Evolutionary conservation across 1,284 basidiomycete genomes (phyloP), one percentile per base, ranked within the genome.

Genomic region (Flammula alnicola): DNA sequence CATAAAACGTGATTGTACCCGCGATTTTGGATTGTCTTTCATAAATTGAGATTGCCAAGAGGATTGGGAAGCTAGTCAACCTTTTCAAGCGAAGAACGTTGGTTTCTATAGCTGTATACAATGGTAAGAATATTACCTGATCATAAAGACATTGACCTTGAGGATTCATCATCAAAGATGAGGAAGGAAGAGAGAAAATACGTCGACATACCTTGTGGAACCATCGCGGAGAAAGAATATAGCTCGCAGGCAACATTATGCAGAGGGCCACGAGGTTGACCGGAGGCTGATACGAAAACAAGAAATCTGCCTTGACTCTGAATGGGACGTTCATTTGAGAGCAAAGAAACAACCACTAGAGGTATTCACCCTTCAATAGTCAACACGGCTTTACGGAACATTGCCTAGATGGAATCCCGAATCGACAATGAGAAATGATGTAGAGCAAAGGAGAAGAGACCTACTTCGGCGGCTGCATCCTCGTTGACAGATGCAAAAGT

Each of bases 281-380:
- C 0, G 95, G 95, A 1, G 95, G 89, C 62, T 95, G 92, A 64
- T 97, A 98, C 23, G 91, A 93, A 68, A 97, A 97, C 11, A 98
- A 71, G 2, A 86, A 93, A 63, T 97, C 95, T 41, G 87, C 86
- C 60, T 91, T 92, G 42, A 93, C 88, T 10, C 88, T 91, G 25
- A n/a, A 22, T 10, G 20, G 20, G 41, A 25, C 49, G 43, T 27
- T 14, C 25, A 20, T 30, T 10, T n/a, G n/a, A 10, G 26, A 12
- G 17, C 20, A 22, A 42, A 39, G 7, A 33, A 25, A 12, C 3
- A 12, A 22, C 2, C 32, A 22, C 36, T 9, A 27, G 29, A 40
- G 19, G n/a, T n/a, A 30, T n/a, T 33, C 63, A 87, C 88, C 93
- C 93, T 76, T 95, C 93, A 27, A 96, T 85, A 0, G 93, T 95